Conservation (phyloP, 768 basidiomycete genomes). For the Russula dissimulans region DNA sequence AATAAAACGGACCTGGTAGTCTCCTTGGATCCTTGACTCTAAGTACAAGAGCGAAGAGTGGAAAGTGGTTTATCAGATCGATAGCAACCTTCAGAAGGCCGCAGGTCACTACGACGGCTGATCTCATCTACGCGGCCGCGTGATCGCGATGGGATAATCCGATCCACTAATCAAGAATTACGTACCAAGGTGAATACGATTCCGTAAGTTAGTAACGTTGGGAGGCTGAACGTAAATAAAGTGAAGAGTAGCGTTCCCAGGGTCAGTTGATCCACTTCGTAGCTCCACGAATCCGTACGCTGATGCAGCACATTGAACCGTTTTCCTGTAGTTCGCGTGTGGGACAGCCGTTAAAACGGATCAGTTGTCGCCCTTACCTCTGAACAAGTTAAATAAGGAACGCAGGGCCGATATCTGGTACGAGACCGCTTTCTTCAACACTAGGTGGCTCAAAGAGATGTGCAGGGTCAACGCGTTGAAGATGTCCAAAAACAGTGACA, state of each 20-base stretch:
- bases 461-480: slow-evolving; percentile 62
- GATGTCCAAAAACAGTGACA: slow-evolving; percentile 23
- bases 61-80: slow-evolving; percentile 86
- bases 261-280: slow-evolving; percentile 89
- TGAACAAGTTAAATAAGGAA: slow-evolving; percentile 82
- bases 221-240: slow-evolving; percentile 67
- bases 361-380: slow-evolving; percentile 43
- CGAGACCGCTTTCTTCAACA: slow-evolving; percentile 53
- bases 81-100: slow-evolving; percentile 55
- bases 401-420: slow-evolving; percentile 47
- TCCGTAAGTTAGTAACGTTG: slow-evolving; percentile 84
- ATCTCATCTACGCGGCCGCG: slow-evolving; percentile 34
- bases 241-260: slow-evolving; percentile 89
- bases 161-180: neutral
- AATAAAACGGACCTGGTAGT: slow-evolving; percentile 51
- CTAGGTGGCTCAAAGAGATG: slow-evolving; percentile 56
- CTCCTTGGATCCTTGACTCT: slow-evolving; percentile 76
- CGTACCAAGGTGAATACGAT: slow-evolving; percentile 66
- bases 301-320: slow-evolving; percentile 79
- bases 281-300: slow-evolving; percentile 84
- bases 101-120: slow-evolving; percentile 48
- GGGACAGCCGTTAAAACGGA: neutral
- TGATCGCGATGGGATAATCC: neutral
- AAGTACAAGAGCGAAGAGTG: slow-evolving; percentile 80
- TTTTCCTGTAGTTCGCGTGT: slow-evolving; percentile 48